phyloP scores from a whole-genome alignment of 2,329 filamentous ascomycete genomes.

The Neonectria ditissima region DNA sequence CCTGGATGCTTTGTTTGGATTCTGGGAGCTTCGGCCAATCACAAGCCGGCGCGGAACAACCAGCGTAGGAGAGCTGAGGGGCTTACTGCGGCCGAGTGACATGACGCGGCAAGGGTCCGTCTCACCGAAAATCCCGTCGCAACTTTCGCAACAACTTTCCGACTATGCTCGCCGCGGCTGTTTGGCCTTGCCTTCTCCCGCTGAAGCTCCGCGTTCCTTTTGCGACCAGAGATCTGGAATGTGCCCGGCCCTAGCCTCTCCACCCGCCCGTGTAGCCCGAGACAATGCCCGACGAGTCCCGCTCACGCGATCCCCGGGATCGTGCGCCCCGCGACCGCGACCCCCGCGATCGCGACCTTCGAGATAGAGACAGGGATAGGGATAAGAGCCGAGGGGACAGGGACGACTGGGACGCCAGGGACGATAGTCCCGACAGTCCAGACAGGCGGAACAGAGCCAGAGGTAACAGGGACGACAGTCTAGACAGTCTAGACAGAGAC shows the following conservation, averaged over 20 bases:
- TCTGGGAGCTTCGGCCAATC: slow-evolving; percentile 32
- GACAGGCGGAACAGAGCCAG: background rate
- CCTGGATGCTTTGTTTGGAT: slow-evolving; percentile 35
- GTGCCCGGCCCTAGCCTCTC: slow-evolving; percentile 25
- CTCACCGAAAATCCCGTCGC: slow-evolving; percentile 12
- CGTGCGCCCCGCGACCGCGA: slow-evolving; percentile 25
- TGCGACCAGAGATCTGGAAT: slow-evolving; percentile 36
- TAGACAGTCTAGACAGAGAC: no score
- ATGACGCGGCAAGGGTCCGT: slow-evolving; percentile 27
- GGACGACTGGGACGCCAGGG: slow-evolving; percentile 11
- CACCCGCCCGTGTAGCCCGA: slow-evolving; percentile 29
- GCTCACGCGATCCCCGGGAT: slow-evolving; percentile 40
- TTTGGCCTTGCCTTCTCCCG: slow-evolving; percentile 14
- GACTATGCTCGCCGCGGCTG: slow-evolving; percentile 29
- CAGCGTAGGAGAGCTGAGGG: slow-evolving; percentile 38
- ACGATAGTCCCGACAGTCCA: slow-evolving; percentile 13
- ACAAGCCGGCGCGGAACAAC: slow-evolving; percentile 30
- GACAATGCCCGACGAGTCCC: slow-evolving; percentile 40
- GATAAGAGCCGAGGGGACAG: slow-evolving; percentile 15
- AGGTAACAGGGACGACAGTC: slow-evolving; percentile 10
- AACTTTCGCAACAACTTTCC: background rate
- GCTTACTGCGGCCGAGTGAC: slow-evolving; percentile 36
- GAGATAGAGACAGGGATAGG: slow-evolving; percentile 17
- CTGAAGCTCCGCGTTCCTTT: slow-evolving; percentile 4
- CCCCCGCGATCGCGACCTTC: slow-evolving; percentile 22